Base-by-base conservation (phyloP, 352 stramenopile species). In the Globisporangium abappressorium region DNA sequence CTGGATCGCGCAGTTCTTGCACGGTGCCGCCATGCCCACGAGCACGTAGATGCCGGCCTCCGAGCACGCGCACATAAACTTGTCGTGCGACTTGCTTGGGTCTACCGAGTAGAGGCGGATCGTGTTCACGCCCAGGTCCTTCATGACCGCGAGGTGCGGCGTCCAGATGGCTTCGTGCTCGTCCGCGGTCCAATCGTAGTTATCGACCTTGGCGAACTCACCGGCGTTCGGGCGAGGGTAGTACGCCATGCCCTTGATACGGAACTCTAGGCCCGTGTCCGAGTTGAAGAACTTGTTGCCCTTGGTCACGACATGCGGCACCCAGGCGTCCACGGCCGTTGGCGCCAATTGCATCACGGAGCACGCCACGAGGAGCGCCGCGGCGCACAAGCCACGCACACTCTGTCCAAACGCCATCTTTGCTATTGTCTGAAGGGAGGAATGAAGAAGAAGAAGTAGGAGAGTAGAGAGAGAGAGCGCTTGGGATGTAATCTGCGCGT, bases 251-350 rank as follows among this genome's bases (percentile, higher is more conserved):
- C 86, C 86, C 59, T 82, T 81, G 34, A 92, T 79, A 20, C 80
- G 79, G 72, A 94, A 85, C 64, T 92, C 80, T 60, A 78, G 59
- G 0, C 76, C 77, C 0, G 72, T 83, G 3, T 73, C 66, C 22
- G 73, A 80, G 70, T 92, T 70, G 58, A 92, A 92, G 63, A 91
- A 84, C 63, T 86, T 87, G 77, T 89, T 90, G 66, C 83, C 82
- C 65, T 92, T 90, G 60, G 82, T 68, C 24, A 88, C 69, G 9
- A 93, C 18, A 11, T 58, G 68, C 9, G 68, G 49, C 33, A 70
- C 47, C 68, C 68, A 73, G 57, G 68, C 68, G 28, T 61, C 38
- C 41, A 49, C 41, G 15, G 54, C 28, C 14, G 54, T 24, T 59
- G 54, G 54, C 5, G 51, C 51, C 11, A 57, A 5, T 12, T 57